Base-by-base conservation (phyloP, 805 yeast species). In the Saturnispora sanitii region DNA sequence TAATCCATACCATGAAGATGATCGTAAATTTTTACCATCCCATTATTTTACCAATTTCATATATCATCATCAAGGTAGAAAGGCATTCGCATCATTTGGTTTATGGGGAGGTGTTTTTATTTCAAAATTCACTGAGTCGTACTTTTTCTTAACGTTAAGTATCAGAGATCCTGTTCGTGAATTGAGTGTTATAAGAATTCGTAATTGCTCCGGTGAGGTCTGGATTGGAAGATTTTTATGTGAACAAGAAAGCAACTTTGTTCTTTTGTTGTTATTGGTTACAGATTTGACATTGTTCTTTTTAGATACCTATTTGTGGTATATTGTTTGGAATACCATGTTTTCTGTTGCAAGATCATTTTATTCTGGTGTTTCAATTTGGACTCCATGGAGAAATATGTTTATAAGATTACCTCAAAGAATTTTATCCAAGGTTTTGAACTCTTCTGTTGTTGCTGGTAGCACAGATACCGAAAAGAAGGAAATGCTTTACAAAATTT, bases 1-100 rank as follows among this genome's bases (percentile, higher is more conserved):
- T 34, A 79, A 94, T 13, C 88, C 87, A 64, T 71, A 87, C 79
- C 80, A 81, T 64, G 85, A 77, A 62, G 73, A 78, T 48, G 79
- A 51, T 61, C 6, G 44, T 56, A 6, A 77, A 71, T 33, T 69
- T 73, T 50, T 48, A 52, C 4, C 44, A 69, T 18, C 72, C 1
- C 59, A 67, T 1, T 62, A 67, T 13, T 70, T 68, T 45, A 67
- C 73, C 25, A 52, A 49, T 13, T 53, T 73, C 11, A 59, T 53
- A 18, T 65, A 63, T 1, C 54, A 62, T 4, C 67, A 66, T 23
- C 47, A 54, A 21, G 55, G 96, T 49, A 68, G 85, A 53, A 96
- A 92, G 61, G 85, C 82, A 94, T 86, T 61, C 0, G 58, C 71
- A 4, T 73, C 78, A 0, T 55, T 60, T 19, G 57, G 66, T 2